Evolutionary conservation across 2,329 filamentous ascomycete species (phyloP).

Genomic region (Colletotrichum caudatum): DNA sequence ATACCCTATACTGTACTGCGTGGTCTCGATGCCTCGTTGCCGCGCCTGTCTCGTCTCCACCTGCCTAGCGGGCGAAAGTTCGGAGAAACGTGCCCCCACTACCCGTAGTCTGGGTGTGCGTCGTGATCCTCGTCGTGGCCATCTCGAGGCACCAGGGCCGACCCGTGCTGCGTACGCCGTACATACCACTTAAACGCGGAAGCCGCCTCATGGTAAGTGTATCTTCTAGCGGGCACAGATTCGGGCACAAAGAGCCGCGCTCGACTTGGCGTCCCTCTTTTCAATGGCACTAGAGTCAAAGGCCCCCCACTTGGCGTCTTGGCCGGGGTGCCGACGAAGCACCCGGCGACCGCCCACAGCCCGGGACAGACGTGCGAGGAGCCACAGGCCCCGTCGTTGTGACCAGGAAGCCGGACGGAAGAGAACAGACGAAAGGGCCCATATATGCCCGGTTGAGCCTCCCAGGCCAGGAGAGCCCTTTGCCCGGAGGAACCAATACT

Average conservation of each 20-base stretch:
- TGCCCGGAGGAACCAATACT: conserved; percentile 8
- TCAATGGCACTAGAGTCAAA: neutral
- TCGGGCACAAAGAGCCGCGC: conserved; percentile 13
- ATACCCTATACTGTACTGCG: neutral
- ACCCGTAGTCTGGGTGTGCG: neutral
- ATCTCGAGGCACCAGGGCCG: neutral
- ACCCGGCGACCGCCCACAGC: conserved; percentile 21
- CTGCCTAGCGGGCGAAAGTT: no score
- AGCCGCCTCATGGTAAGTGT: neutral
- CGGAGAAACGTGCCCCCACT: neutral
- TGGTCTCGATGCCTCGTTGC: neutral
- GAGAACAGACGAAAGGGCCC: conserved; percentile 1
- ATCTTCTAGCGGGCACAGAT: neutral
- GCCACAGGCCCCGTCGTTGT: conserved; percentile 13
- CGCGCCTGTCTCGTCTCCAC: neutral
- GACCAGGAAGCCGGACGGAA: neutral
- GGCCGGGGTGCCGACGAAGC: conserved; percentile 6
- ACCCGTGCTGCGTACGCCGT: neutral
- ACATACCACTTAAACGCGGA: conserved; percentile 9
- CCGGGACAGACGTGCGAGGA: neutral
- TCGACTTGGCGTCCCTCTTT: neutral
- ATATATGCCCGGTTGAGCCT: neutral
- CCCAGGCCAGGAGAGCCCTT: neutral
- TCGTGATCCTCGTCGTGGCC: neutral
- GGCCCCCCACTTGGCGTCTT: conserved; percentile 26